phyloP scores from a whole-genome alignment of 2,329 filamentous ascomycete species.

The Pestalotiopsis sp. region DNA sequence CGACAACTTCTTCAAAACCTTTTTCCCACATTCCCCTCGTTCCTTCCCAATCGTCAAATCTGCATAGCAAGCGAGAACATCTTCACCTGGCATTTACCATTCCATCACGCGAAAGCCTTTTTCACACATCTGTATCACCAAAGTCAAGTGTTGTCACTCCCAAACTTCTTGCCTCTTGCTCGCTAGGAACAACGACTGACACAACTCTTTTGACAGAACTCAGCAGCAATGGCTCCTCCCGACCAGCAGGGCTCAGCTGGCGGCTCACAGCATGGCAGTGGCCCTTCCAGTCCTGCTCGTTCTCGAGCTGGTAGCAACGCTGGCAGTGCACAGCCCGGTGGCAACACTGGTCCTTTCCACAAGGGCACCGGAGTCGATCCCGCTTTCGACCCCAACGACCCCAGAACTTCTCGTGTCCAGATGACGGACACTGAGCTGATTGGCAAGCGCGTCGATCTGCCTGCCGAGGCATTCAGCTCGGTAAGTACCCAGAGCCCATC shows the following conservation, averaged over 20 bases:
- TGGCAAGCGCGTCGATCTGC: slow-evolving; percentile 57
- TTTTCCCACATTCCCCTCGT: neutral
- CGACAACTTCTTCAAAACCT: neutral
- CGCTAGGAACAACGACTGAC: neutral
- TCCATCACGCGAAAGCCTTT: neutral
- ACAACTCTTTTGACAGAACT: neutral
- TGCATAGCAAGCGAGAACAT: neutral
- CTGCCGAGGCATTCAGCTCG: slow-evolving; percentile 55
- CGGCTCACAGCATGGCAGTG: slow-evolving; percentile 5
- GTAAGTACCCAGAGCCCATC: slow-evolving; percentile 30
- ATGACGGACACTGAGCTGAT: slow-evolving; percentile 30
- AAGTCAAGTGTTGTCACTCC: neutral
- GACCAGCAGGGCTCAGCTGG: slow-evolving; percentile 10
- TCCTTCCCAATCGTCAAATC: neutral
- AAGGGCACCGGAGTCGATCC: slow-evolving; percentile 14
- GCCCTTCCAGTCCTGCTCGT: neutral
- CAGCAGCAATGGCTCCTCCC: slow-evolving; percentile 11
- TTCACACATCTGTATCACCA: neutral
- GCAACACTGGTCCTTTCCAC: slow-evolving; percentile 7
- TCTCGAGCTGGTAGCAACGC: slow-evolving; percentile 13
- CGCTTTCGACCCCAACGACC: slow-evolving; percentile 31
- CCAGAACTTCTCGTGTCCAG: neutral
- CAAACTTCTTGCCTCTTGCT: neutral
- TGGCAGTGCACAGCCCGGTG: neutral
- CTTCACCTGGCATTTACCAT: neutral